Base-by-base conservation (phyloP, 305 asterid species). In the Fraxinus angustifolia region DNA sequence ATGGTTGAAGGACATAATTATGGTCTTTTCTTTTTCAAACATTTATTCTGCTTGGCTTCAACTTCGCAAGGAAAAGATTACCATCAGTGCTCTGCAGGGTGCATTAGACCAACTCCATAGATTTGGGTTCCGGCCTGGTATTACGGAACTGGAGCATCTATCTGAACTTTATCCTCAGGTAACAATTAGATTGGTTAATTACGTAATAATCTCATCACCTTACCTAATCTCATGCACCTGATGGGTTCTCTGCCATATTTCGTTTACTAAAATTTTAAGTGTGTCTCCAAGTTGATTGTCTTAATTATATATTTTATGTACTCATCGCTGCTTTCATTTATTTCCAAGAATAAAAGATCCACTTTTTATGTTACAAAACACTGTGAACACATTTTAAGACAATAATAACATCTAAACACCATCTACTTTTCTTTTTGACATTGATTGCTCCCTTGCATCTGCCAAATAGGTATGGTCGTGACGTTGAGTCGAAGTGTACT, bases 161-260 rank as follows among this genome's bases (percentile, higher is more conserved):
- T 84, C 96, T 79, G 88, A 88, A 81, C 82, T 93, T 83, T 94
- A 92, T 83, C 96, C 98, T 28, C 87, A 89, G 98, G 98, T 94
- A 87, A 76, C 77, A 56, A 53, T 83, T 30, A 80, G 78, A 82
- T 76, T 76, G 70, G 45, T 6, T 77, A 73, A 79, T 71, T 85
- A 28, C 81, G 56, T 79, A 78, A 75, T n/a, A 81, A 45, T 58
- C 77, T 80, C 50, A 76, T 68, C 11, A 36, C 56, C 58, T 75
- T 38, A 68, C 75, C 34, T 30, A 71, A 58, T 58, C 56, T 40
- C 40, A 40, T 40, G 48, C 40, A 2, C 79, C 62, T 78, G 77
- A 21, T 50, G 30, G 67, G 0, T 48, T 77, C 3, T 31, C 38
- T 68, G 19, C 19, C 21, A 28, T 68, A 14, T 12, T 2, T 31